Conservation (phyloP, 352 stramenopile species). For the Phytophthora quininea region DNA sequence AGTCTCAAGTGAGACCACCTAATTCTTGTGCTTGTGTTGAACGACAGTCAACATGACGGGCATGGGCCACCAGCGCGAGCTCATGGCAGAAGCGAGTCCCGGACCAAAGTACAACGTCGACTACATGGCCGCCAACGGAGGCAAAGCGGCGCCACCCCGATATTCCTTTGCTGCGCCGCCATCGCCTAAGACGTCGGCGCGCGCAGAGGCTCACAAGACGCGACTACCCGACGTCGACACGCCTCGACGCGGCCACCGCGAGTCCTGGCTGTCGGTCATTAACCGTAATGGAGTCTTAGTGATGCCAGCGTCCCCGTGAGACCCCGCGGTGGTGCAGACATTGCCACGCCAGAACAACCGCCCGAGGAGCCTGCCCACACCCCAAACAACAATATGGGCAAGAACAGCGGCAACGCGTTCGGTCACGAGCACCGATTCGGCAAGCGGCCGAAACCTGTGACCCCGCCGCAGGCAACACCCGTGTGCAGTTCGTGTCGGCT, state of each 20-base stretch:
- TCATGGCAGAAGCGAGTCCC: constrained; percentile 78
- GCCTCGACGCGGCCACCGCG: constrained; percentile 62
- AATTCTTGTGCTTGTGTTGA: neutral
- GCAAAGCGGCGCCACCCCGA: constrained; percentile 51
- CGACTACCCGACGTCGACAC: constrained; percentile 59
- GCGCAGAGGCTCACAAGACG: constrained; percentile 54
- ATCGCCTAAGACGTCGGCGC: constrained; percentile 26
- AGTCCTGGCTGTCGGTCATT: constrained; percentile 84
- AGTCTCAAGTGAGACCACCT: neutral
- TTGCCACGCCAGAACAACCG: constrained; percentile 21
- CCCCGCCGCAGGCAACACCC: constrained; percentile 44
- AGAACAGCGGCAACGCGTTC: constrained; percentile 60
- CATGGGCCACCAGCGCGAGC: constrained; percentile 67
- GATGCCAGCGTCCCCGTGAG: constrained; percentile 55
- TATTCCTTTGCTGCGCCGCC: constrained; percentile 70
- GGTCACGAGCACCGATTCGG: constrained; percentile 82
- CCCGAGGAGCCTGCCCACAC: constrained; percentile 16
- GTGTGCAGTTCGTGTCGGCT: constrained; percentile 78
- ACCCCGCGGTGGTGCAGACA: constrained; percentile 16
- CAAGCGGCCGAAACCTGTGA: constrained; percentile 49
- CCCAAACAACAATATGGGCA: constrained; percentile 32
- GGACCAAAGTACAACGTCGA: constrained; percentile 87
- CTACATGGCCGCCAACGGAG: constrained; percentile 55
- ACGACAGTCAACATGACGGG: constrained; percentile 72
- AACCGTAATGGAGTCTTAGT: constrained; percentile 84